Evolutionary conservation across 495 filamentous ascomycete genomes (phyloP).

Genomic region (Amorphotheca resinae): DNA sequence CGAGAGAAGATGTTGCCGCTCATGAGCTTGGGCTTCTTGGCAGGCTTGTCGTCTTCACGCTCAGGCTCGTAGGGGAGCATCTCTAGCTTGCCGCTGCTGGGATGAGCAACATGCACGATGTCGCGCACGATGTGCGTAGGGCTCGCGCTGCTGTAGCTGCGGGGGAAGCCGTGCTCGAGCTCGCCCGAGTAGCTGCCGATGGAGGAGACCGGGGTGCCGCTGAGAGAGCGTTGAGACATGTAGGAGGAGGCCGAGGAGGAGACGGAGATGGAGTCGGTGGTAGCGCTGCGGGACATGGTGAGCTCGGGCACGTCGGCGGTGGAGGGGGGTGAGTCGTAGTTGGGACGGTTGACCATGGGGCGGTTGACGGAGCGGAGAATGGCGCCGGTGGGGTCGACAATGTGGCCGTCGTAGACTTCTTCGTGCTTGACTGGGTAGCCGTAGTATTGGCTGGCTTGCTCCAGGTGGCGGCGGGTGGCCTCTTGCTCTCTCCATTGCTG

Average conservation of each 20-base stretch:
- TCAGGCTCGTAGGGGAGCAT: slow-evolving; percentile 21
- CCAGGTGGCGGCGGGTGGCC: slow-evolving; percentile 2
- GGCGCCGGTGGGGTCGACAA: neutral
- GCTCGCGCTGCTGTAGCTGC: neutral
- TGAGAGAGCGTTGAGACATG: slow-evolving; percentile 3
- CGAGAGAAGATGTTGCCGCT: slow-evolving; percentile 15
- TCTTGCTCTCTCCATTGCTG: slow-evolving; percentile 5
- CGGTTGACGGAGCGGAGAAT: neutral
- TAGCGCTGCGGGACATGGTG: slow-evolving; percentile 9
- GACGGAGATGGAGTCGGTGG: slow-evolving; percentile 5
- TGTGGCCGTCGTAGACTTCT: slow-evolving; percentile 4
- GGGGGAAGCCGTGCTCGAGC: slow-evolving; percentile 1
- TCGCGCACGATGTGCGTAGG: slow-evolving; percentile 6
- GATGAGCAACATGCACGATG: slow-evolving; percentile 5
- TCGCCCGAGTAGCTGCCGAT: slow-evolving; percentile 16
- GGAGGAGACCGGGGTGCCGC: slow-evolving; percentile 18
- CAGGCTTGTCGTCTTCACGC: slow-evolving; percentile 15
- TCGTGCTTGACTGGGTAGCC: slow-evolving; percentile 5
- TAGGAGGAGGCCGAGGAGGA: slow-evolving; percentile 18
- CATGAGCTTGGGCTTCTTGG: slow-evolving; percentile 12
- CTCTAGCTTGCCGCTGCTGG: slow-evolving; percentile 4
- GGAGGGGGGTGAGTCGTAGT: slow-evolving; percentile 19
- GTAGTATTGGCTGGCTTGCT: slow-evolving; percentile 6
- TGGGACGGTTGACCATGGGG: neutral
- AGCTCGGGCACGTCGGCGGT: slow-evolving; percentile 17